Base-by-base conservation (phyloP, 129 eudicot genomes). In the Saposhnikovia divaricata region DNA sequence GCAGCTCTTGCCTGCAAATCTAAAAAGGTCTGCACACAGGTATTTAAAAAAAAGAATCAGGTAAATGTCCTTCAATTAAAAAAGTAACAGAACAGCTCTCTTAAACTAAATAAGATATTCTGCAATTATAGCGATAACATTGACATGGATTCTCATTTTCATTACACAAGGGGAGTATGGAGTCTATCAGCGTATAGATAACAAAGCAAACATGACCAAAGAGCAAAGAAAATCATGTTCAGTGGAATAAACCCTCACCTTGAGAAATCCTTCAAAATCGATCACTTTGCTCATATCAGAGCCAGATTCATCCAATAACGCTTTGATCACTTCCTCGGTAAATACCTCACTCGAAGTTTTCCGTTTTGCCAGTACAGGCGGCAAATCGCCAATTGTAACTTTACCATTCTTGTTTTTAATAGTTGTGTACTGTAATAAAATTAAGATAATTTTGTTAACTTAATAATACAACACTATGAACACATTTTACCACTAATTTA, bases 191-290 rank as follows among this genome's bases (percentile, higher is more conserved):
- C 5, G 2, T 71, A 39, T 21, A 71, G 27, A 39, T 16, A 75
- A 46, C 61, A 75, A 23, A 51, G 39, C 38, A 27, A 42, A 74
- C 12, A 75, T 18, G 21, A 74, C 10, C 4, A 2, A 46, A 74
- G 59, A 45, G 43, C 3, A 44, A 75, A 27, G 16, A 43, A 73
- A 44, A 44, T 40, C 59, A 43, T n/a, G 4, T 46, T 50, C 55
- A 46, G 51, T 73, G 39, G 37, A 51, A 38, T 44, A 47, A 76
- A 68, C 31, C 45, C 65, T 79, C 78, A 92, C 98, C 93, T 84
- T 92, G 77, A 94, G 89, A 81, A 94, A 94, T 42, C 82, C 87
- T 87, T 94, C 98, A 75, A 94, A 94, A 74, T 90, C 93, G 16
- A 94, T 84, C 84, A 87, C 97, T 61, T 76, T 80, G 77, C 83